Evolutionary conservation across 345 rosid species (phyloP).

Genomic region (Eucalyptus caleyi): DNA sequence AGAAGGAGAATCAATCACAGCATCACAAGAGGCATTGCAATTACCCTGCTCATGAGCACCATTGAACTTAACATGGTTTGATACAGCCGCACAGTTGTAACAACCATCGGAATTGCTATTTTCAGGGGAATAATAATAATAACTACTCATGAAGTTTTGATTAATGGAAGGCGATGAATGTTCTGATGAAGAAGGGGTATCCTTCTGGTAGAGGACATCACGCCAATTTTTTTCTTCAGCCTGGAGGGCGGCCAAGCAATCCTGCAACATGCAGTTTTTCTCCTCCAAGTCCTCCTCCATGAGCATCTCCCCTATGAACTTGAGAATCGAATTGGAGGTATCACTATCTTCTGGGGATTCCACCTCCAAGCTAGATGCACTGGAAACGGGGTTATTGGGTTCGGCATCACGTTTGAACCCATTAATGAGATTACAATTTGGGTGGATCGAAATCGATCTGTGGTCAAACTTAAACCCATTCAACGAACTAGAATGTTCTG

Average conservation of each 20-base stretch:
- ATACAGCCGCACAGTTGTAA: background rate
- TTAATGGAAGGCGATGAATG: background rate
- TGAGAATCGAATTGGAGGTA: conserved; percentile 27
- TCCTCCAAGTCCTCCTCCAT: conserved; percentile 79
- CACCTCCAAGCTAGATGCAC: background rate
- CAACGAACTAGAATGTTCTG: conserved; percentile 2
- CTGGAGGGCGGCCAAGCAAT: conserved; percentile 61
- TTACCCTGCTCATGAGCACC: background rate
- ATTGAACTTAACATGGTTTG: background rate
- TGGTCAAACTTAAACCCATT: background rate
- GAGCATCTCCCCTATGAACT: conserved; percentile 63
- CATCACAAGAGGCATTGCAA: background rate
- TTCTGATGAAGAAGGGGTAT: conserved; percentile 15
- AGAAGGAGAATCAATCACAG: background rate
- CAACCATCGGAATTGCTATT: background rate
- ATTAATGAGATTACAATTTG: background rate
- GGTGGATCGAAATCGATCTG: background rate
- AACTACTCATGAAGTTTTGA: background rate
- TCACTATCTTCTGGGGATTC: conserved; percentile 14
- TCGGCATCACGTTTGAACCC: background rate
- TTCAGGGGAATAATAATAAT: background rate
- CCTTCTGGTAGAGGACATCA: conserved; percentile 44
- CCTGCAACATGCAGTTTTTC: conserved; percentile 62
- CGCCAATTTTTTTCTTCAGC: conserved; percentile 69
- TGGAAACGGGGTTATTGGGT: background rate